Base-by-base conservation (phyloP, 768 basidiomycete genomes). In the Hericium erinaceus region DNA sequence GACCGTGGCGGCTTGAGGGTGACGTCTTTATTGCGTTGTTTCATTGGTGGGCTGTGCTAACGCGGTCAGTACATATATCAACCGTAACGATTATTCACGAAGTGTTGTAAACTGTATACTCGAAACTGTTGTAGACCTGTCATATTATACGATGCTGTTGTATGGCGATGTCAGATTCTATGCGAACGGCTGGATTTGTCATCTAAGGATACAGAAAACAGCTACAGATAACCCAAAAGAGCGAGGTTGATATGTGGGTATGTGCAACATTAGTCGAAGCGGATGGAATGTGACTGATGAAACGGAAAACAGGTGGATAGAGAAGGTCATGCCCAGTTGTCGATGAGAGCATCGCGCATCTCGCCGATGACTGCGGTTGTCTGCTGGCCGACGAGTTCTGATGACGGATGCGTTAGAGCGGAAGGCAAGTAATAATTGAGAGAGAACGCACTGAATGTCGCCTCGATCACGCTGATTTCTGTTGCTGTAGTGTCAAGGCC, bases 401-500 rank as follows among this genome's bases (percentile, higher is more conserved):
- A 20, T n/a, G 2, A 39, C 33, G 22, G 16, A 52, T 39, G 13
- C 20, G 18, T 22, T 48, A 37, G 51, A 61, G 52, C 12, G 46
- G 20, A 48, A 40, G 4, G 58, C 51, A 18, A 20, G 10, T 52
- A 57, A 58, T 28, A 52, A 55, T 39, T 15, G 20, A 40, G 57
- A 51, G 40, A 53, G 48, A 22, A 83, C 93, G 65, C 67, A 95
- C 94, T 94, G 79, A 99, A 99, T 53, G 93, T 80, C 26, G 95
- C 94, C 70, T 99, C 97, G 65, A 98, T 97, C 40, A 99, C 95
- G 65, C 88, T 91, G 70, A 98, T 92, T 72, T 99, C 97, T 55
- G 95, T 98, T 41, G 97, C 97, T n/a, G 97, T 99, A 60, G 97
- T 98, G 68, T 99, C 97, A 28, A 97, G 79, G 39, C 97, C 97